Base-by-base conservation (phyloP, 2,329 filamentous ascomycete species). In the Paraconiothyrium sp. region DNA sequence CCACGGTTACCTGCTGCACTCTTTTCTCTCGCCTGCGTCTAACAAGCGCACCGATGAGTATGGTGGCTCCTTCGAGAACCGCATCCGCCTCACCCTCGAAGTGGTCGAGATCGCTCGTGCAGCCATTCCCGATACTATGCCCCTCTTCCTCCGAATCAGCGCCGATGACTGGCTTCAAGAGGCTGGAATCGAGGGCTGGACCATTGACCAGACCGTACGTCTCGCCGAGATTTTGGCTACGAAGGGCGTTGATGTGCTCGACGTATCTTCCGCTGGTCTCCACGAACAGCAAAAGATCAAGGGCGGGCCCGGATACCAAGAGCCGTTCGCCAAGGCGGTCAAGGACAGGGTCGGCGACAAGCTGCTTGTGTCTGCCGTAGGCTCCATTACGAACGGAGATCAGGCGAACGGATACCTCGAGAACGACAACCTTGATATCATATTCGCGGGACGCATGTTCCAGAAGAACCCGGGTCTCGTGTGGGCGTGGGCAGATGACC, bases 401-500 rank as follows among this genome's bases (percentile, higher is more conserved):
- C 85, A 90, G 76, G 93, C 92, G 16, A 75, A 75, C 39, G 70
- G 65, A 8, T 75, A 73, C 54, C 66, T 75, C 3, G 72, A 74
- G 54, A 61, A 74, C 9, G 73, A 75, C 27, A 70, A 72, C 48
- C 70, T 89, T 61, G 93, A 97, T 73, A 77, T 94, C n/a, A 88
- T 90, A 0, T 84, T 94, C 20, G 84, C 90, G 1, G 94, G 87
- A 0, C 84, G 92, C 59, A 90, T 91, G 72, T 95, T 95, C 78
- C 84, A 96, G 80, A 88, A 92, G 76, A 92, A 97, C 73, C 91
- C 93, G 0, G 89, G 92, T 60, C 88, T 93, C 74, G 90, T 93
- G 9, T 88, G 92, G 79, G 84, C 86, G 37, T 89, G 87, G 64
- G 93, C 92, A 0, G 85, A 91, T 63, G 86, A 93, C 66, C 81